Base-by-base conservation (phyloP, 352 stramenopile species). In the Phytopythium delawarense region DNA sequence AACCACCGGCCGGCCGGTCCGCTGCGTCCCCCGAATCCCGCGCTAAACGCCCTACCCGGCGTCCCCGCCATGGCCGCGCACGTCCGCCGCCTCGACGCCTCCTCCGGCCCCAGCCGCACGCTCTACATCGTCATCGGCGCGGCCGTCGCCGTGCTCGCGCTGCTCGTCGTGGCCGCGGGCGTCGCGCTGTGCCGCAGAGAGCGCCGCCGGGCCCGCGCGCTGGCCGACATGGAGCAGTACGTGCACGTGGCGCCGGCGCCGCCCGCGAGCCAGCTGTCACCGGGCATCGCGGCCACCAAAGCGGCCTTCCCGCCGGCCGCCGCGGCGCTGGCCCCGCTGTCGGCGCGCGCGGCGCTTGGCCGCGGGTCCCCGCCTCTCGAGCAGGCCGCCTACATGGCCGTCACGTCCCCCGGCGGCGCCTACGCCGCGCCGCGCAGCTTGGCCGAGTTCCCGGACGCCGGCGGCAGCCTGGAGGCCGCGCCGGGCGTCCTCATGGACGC, bases 201-300 rank as follows among this genome's bases (percentile, higher is more conserved):
- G 50, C 67, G 73, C 18, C 68, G 49, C 13, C 62, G 61, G 48
- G 73, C 67, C 62, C 71, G 66, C 51, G 59, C 57, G 45, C 44
- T 78, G 50, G 23, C 45, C n/a, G 62, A 63, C 5, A 62, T 71
- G 23, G 72, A 72, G 64, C 62, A 71, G 30, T 74, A 68, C 53
- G 63, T 80, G 9, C 71, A 76, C 35, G 18, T 76, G 59, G 56
- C 69, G 44, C 52, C 69, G 37, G 72, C 67, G 37, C 59, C 62
- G 11, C 62, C 61, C 8, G 59, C 65, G 44, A 70, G 50, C 42
- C 65, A 71, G 23, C 61, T 66, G 1, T 76, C 69, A 1, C 65
- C 65, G 4, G 65, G 62, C 13, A 73, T 73, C 39, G 12, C 45
- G n/a, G 62, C 69, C 23, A 67, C 62, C 9, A 60, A 51, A n/a